These are phyloP conservation scores for Suillus luteus DNA, from an alignment of 768 basidiomycete species.

Conservation along the genomic window DNA sequence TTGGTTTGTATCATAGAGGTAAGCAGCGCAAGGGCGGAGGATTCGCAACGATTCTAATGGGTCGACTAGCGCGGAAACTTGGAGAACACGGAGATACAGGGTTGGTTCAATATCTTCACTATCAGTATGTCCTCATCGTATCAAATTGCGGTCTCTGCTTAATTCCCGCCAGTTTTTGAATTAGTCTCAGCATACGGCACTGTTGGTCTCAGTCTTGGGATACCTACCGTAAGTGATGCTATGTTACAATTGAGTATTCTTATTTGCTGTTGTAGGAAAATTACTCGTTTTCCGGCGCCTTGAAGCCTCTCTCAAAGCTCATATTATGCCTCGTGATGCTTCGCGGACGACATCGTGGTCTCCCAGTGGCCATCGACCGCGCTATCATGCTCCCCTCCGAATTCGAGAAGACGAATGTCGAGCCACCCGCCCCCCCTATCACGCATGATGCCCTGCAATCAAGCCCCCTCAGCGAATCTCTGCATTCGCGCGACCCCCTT, in stretches of 20 bases:
- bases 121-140: constrained; percentile 53
- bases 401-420: constrained; percentile 37
- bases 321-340: constrained; percentile 90
- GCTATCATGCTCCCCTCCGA: constrained; percentile 82
- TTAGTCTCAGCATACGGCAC: constrained; percentile 86
- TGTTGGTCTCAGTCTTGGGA: constrained; percentile 87
- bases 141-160: background rate
- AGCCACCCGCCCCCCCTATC: constrained; percentile 10
- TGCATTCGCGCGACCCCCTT: background rate
- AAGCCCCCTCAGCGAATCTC: constrained; percentile 5
- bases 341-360: constrained; percentile 87
- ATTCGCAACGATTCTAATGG: constrained; percentile 4
- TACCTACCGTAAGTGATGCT: constrained; percentile 61
- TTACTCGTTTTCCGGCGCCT: constrained; percentile 79
- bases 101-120: constrained; percentile 85
- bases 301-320: constrained; percentile 82
- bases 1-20: constrained; percentile 94
- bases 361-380: constrained; percentile 87
- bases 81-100: constrained; percentile 49
- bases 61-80: constrained; percentile 57
- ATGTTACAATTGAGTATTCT: constrained; percentile 5
- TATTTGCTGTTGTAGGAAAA: constrained; percentile 53
- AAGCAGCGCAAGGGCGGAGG: constrained; percentile 19
- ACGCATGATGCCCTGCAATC: constrained; percentile 18
- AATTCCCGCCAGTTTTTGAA: constrained; percentile 67